These are phyloP conservation scores for Odonthalia washingtoniensis DNA, from an alignment of 31 red algal genomes.

Conservation along the genomic window DNA sequence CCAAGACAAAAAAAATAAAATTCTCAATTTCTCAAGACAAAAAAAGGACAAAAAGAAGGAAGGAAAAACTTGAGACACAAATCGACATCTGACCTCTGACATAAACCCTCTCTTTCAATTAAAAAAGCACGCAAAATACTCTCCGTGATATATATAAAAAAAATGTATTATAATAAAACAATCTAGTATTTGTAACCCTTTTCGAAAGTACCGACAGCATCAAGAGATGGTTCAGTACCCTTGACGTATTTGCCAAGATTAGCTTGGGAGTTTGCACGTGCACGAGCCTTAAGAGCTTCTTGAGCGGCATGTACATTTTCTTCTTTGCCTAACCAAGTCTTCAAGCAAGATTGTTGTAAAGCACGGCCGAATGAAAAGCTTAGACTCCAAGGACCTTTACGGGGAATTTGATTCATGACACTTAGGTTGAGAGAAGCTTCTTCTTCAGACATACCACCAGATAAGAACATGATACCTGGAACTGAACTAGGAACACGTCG, in stretches of 20 bases:
- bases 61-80: too few species aligned
- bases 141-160: too few species aligned
- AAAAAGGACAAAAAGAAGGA: too few species aligned
- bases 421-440: constrained; percentile 96
- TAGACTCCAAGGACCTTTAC: constrained; percentile 96
- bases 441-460: constrained; percentile 98
- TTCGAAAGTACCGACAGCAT: constrained; percentile 93
- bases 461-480: constrained; percentile 96
- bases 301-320: constrained; percentile 92
- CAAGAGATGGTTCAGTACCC: constrained; percentile 95
- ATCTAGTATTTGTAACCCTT: constrained; percentile 97
- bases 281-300: constrained; percentile 89
- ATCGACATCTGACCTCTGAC: too few species aligned
- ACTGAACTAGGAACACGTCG: constrained; percentile 93
- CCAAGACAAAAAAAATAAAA: too few species aligned
- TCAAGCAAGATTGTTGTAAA: constrained; percentile 97
- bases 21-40: too few species aligned
- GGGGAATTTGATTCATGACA: constrained; percentile 89
- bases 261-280: constrained; percentile 95
- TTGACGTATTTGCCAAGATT: constrained; percentile 90
- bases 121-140: too few species aligned
- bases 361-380: constrained; percentile 98
- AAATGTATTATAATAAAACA: too few species aligned
- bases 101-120: too few species aligned
- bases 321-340: constrained; percentile 94